phyloP scores from a whole-genome alignment of 2,329 filamentous ascomycete genomes.

The Epichloe typhina region DNA sequence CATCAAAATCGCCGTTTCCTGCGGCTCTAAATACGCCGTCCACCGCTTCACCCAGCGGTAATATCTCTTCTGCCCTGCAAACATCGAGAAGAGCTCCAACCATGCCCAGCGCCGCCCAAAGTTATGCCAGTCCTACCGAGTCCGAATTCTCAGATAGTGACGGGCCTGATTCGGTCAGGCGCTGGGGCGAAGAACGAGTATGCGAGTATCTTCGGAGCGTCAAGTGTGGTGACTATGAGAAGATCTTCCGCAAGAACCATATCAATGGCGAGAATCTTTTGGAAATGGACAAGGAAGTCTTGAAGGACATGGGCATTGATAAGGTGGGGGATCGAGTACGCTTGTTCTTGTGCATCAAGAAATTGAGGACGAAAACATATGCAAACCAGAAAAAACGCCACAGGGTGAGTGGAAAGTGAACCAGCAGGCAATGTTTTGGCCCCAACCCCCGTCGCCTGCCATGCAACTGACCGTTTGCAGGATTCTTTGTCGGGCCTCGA shows the following conservation, averaged over 20 bases:
- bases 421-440: neutral
- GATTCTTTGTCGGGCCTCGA: conserved; percentile 78
- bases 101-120: conserved; percentile 36
- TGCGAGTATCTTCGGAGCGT: conserved; percentile 84
- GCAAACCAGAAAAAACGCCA: conserved; percentile 73
- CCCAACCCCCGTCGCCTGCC: neutral
- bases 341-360: conserved; percentile 75
- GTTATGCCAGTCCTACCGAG: conserved; percentile 72
- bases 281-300: conserved; percentile 90
- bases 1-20: conserved; percentile 59
- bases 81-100: conserved; percentile 39
- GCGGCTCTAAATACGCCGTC: conserved; percentile 31
- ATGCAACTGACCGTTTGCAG: conserved; percentile 27
- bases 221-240: conserved; percentile 88
- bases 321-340: conserved; percentile 95
- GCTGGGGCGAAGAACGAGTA: conserved; percentile 85
- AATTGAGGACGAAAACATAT: conserved; percentile 62
- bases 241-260: conserved; percentile 79
- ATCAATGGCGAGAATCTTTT: conserved; percentile 95
- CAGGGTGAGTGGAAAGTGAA: conserved; percentile 45
- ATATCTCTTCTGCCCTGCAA: conserved; percentile 35
- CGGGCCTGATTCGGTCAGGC: conserved; percentile 60
- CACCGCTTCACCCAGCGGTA: conserved; percentile 29
- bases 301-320: conserved; percentile 97
- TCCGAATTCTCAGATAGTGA: conserved; percentile 85